Evolutionary conservation across 108 stramenopile species (phyloP), one percentile per base, ranked within the genome.

Genomic region (Conticribra guillardii): DNA sequence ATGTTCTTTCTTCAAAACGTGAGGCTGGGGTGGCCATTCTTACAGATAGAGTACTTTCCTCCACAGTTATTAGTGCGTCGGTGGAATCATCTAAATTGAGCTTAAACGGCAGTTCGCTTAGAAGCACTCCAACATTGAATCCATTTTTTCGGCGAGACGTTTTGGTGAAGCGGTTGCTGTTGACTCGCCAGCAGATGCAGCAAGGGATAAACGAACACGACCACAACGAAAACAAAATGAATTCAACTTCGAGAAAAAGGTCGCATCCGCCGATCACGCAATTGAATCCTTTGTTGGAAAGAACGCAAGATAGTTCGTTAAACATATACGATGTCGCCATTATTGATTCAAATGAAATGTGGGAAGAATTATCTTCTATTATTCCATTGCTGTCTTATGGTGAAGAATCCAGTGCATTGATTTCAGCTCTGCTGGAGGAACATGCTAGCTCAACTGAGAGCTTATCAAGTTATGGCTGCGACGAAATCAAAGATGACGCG

Each of bases 311-410:
- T n/a, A n/a, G n/a, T n/a, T n/a, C n/a, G n/a, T n/a, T n/a, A n/a
- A n/a, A n/a, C n/a, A n/a, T n/a, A n/a, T n/a, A 56, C 53, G 16
- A 8, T 16, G 9, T 26, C n/a, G 34, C 30, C 22, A 37, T 55
- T 34, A 57, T 78, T 14, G 69, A 70, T 44, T 34, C 47, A 14
- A 1, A 21, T 29, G 33, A 64, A 24, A 41, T 47, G 27, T 78
- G 69, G 68, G 26, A 70, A n/a, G 76, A 70, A 37, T 22, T 78
- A 37, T 60, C 76, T 4, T 15, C 24, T 0, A 44, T 70, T 2
- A 48, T 78, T 18, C 69, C 76, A 14, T 18, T 59, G 7, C 69
- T 78, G 19, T 54, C 76, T 4, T 78, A 70, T 60, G 69, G 76
- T 7, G 76, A 78, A 56, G 76, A 78, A 53, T 70, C 76, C 0